Base-by-base conservation (phyloP, 345 rosid genomes). In the Kernera saxatilis region DNA sequence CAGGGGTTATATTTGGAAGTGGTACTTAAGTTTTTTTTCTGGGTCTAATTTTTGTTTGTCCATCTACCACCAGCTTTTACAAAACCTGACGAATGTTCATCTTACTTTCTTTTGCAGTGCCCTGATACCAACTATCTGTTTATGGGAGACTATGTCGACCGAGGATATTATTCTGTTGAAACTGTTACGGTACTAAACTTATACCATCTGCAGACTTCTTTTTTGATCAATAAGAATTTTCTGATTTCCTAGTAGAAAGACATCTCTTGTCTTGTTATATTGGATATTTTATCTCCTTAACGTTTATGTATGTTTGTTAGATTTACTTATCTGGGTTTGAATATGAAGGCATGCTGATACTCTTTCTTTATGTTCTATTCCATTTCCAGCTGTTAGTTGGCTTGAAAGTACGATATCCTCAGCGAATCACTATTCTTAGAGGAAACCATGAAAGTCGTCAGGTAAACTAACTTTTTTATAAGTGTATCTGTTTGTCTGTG, bases 141-240 rank as follows among this genome's bases (percentile, higher is more conserved):
- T 78, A 94, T 91, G 95, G 99, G 99, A 74, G 99, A 94, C 79
- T 94, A 94, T 62, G 98, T 94, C 59, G 97, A 94, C 69, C 96
- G 96, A 75, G 99, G 99, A 10, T 94, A 89, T 82, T 91, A 94
- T 79, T 94, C 99, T 75, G 98, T 91, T 11, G 98, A 94, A 84
- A 94, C 99, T 55, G 98, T 94, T 50, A 88, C 98, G 74, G 96
- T 89, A 84, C 61, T 74, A 74, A 41, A 46, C 18, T 59, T 29
- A 44, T 61, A 43, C 53, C n/a, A 18, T 69, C 37, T 36, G n/a
- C 58, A 33, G 7, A 51, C 61, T 17, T n/a, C 15, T 33, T 59
- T 48, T 51, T 30, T 32, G 36, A 15, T 49, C 63, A 59, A 3
- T 41, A 23, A 30, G 10, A 32, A 11, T 29, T 5, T 13, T 55